Base-by-base conservation (phyloP, 441 rosid genomes). In the Hura crepitans region DNA sequence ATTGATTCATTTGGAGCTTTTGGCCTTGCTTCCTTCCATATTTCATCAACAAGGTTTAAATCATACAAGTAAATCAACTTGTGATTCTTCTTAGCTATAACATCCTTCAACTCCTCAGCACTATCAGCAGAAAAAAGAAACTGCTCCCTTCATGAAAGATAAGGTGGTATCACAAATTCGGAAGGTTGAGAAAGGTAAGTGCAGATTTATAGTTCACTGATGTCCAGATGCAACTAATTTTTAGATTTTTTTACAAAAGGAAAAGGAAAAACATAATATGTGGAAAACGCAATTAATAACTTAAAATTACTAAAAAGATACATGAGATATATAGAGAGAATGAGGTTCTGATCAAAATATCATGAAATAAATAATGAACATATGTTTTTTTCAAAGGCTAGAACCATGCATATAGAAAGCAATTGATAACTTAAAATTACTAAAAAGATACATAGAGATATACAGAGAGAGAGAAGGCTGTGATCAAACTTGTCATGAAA, bases 71-170 rank as follows among this genome's bases (percentile, higher is more conserved):
- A 90, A 70, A 95, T 91, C 83, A 95, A 75, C 85, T 89, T 83
- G 75, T 83, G 97, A 78, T 92, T 84, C 85, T 84, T 92, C 84
- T 80, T 81, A 28, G 94, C 81, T 79, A 92, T 85, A 49, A 81
- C 82, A 71, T 87, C 94, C 88, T 86, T 88, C 87, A 95, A 71
- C 81, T 95, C 99, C 82, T 90, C 99, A 51, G 97, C 94, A 71
- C 93, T 90, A 86, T 87, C 96, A 73, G 81, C 89, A 59, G 99
- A 92, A 81, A 95, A 90, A 71, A 95, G 97, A 82, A 95, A 95
- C 99, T 92, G 97, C 85, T 85, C 89, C 92, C 97, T 92, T 92
- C 94, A 90, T 76, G 79, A 80, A 82, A 82, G 70, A 70, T 72
- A 79, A 56, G 50, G 71, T 67, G 81, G 74, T 81, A 86, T 82